Base-by-base conservation (phyloP, 768 basidiomycete genomes). In the Lactifluus volemus region DNA sequence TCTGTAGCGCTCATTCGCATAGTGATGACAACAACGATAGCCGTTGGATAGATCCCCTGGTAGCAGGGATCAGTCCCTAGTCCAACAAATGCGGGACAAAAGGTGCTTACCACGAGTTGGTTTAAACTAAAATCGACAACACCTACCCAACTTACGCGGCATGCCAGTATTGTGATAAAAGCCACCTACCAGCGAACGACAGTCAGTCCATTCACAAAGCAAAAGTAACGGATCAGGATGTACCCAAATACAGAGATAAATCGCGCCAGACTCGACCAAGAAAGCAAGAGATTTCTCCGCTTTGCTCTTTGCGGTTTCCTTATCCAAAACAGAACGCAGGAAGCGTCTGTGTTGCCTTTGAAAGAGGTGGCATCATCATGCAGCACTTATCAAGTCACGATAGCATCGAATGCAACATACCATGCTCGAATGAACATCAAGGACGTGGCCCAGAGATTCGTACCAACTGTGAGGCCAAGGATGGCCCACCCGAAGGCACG, bases 381-480 rank as follows among this genome's bases (percentile, higher is more conserved):
- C 45, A 47, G 10, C 15, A 11, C 19, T 11, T 10, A 32, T 12
- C 41, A 14, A 12, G 38, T 38, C 38, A 32, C 53, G 2, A 29
- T 25, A 3, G 21, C 42, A 44, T 2, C 21, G 51, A 38, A 38
- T 38, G 38, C 10, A 38, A 58, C 61, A 29, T 25, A 58, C 61
- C 61, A 58, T 5, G 38, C 34, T 38, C 44, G 39, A 30, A 58
- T 62, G 56, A 29, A 56, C 21, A 62, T 62, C 15, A 62, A 51
- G 49, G 21, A 8, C 10, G 61, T 62, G 29, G 56, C 50, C 61
- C 61, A 62, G 50, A 62, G 5, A n/a, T 62, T 62, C 10, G 55
- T 62, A 25, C 41, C 15, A 12, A 57, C 17, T 8, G 55, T 47
- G 21, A 48, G 5, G 11, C 44, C 50, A 49, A 42, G 51, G 36